Evolutionary conservation across 768 basidiomycete species (phyloP).

Genomic region (Termitomyces titanicus): DNA sequence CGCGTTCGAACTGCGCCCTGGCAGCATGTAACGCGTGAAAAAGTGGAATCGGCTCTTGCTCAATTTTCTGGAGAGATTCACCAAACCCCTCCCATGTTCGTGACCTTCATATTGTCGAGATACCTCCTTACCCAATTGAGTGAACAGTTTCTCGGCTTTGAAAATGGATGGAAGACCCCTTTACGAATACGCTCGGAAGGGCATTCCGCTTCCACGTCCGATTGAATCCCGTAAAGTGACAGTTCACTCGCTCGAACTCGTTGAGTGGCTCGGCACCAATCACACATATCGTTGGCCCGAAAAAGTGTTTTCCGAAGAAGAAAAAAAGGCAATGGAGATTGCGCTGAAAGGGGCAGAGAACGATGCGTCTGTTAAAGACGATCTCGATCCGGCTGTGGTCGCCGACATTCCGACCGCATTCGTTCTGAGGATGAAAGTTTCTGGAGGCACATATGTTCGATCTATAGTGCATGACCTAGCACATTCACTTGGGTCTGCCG

Average conservation of each 20-base stretch:
- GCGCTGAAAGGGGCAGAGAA: conserved; percentile 53
- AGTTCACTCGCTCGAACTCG: conserved; percentile 75
- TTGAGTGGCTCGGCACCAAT: conserved; percentile 73
- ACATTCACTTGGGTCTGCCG: conserved; percentile 78
- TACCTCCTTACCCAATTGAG: conserved; percentile 2
- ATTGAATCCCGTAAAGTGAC: conserved; percentile 84
- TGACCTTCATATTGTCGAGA: conserved; percentile 12
- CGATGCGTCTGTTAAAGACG: conserved; percentile 35
- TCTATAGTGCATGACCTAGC: conserved; percentile 94
- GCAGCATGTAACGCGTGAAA: conserved; percentile 78
- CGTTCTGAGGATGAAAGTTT: conserved; percentile 88
- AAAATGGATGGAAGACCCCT: conserved; percentile 98
- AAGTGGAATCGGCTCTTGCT: conserved; percentile 64
- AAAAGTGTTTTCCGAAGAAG: conserved; percentile 61
- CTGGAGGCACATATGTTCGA: conserved; percentile 95
- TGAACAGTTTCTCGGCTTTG: conserved; percentile 85
- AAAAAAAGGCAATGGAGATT: conserved; percentile 64
- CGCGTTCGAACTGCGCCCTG: conserved; percentile 74
- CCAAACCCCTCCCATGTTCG: conserved; percentile 90
- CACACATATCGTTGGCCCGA: conserved; percentile 78
- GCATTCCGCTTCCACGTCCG: conserved; percentile 89
- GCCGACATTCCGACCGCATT: conserved; percentile 67
- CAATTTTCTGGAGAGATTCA: conserved; percentile 83
- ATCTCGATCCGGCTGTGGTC: conserved; percentile 25
- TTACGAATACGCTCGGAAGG: conserved; percentile 92